Evolutionary conservation across 2,329 filamentous ascomycete species (phyloP).

Genomic region (Aspergillus fumigatus): DNA sequence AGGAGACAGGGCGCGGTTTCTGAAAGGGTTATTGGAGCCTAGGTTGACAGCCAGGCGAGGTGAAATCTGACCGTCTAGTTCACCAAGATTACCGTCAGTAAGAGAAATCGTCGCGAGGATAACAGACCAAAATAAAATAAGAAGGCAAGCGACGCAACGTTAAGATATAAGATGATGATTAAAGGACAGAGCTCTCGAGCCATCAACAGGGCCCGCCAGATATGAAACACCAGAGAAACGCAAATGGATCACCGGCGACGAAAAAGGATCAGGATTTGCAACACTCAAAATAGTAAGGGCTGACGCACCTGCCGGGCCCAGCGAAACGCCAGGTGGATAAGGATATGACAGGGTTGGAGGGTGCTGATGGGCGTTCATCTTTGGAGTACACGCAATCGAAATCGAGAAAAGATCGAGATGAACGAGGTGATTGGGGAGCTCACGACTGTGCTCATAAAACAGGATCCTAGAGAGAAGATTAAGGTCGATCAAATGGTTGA

Average conservation of each 20-base stretch:
- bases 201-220: conserved; percentile 12
- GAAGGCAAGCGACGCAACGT: conserved; percentile 3
- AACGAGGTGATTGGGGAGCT: conserved; percentile 10
- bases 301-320: conserved; percentile 33
- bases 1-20: conserved; percentile 43
- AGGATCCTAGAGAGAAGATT: conserved; percentile 5
- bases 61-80: conserved; percentile 29
- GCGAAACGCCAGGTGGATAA: conserved; percentile 30
- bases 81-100: conserved; percentile 5
- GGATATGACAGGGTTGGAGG: conserved; percentile 24
- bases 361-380: conserved; percentile 28
- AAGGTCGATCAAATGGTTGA: conserved; percentile 5
- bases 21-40: conserved; percentile 48
- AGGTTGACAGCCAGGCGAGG: conserved; percentile 30
- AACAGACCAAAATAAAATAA: neutral
- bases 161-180: neutral
- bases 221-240: conserved; percentile 15
- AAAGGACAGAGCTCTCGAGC: neutral
- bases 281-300: conserved; percentile 6
- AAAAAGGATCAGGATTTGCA: conserved; percentile 4
- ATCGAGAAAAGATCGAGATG: conserved; percentile 8
- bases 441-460: conserved; percentile 9
- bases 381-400: conserved; percentile 17
- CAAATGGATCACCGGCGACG: neutral
- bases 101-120: conserved; percentile 4